These are phyloP conservation scores for Xylariomycetidae sp. DNA, from an alignment of 2,329 filamentous ascomycete genomes.

Conservation along the genomic window DNA sequence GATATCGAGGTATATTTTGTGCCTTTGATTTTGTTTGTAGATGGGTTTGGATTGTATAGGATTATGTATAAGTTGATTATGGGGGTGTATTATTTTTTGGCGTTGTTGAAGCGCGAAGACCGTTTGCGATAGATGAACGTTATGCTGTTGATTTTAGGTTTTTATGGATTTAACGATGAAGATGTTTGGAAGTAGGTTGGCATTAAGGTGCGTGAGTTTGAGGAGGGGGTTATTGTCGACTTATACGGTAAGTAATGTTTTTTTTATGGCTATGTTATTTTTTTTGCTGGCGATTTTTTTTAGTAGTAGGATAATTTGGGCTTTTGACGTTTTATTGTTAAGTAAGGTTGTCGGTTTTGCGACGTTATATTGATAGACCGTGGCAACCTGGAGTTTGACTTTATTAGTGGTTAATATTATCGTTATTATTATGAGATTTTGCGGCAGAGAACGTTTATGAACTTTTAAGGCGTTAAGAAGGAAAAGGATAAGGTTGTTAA, in stretches of 20 bases:
- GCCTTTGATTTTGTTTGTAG: background rate
- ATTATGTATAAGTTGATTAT: background rate
- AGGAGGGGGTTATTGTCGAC: slow-evolving; percentile 4
- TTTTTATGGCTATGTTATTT: slow-evolving; percentile 5
- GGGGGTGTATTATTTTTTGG: background rate
- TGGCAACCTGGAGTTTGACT: slow-evolving; percentile 5
- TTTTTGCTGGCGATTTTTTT: slow-evolving; percentile 4
- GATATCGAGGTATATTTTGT: background rate
- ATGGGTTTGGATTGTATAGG: background rate
- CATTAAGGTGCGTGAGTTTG: slow-evolving; percentile 2
- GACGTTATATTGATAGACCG: slow-evolving; percentile 5
- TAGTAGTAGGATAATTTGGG: slow-evolving; percentile 6
- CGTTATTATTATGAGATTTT: slow-evolving; percentile 7
- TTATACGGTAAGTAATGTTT: slow-evolving; percentile 1
- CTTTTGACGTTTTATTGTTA: slow-evolving; percentile 2
- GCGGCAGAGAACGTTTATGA: slow-evolving; percentile 1
- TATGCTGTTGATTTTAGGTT: background rate
- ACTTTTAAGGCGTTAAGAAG: slow-evolving; percentile 2
- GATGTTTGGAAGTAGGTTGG: slow-evolving; percentile 6
- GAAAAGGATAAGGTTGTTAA: background rate
- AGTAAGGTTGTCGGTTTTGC: slow-evolving; percentile 5
- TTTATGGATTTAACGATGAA: slow-evolving; percentile 5
- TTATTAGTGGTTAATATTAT: slow-evolving; percentile 4
- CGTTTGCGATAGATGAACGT: background rate
- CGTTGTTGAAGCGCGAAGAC: background rate